A percentile compares a stretch with the other conserved stretches of the same genome.
Conservation (phyloP, 306 rosid genomes). For the Pterocarpus santalinus region DNA sequence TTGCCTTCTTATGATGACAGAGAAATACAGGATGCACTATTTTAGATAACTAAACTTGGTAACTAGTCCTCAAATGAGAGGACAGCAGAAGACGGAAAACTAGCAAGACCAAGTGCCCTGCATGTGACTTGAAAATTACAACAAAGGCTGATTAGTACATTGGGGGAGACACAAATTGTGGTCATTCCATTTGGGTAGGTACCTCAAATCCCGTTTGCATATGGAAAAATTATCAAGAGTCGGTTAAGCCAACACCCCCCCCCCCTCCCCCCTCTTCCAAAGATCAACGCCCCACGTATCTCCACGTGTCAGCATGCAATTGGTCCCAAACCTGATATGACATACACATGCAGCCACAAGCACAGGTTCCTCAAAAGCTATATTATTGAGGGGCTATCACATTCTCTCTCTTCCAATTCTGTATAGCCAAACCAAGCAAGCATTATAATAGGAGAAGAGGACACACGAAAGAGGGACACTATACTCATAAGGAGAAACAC, state of each 20-base stretch:
- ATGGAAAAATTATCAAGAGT: neutral
- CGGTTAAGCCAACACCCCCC: neutral
- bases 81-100: slow-evolving; percentile 52
- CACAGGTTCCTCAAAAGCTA: slow-evolving; percentile 60
- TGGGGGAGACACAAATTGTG: slow-evolving; percentile 37
- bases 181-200: slow-evolving; percentile 52
- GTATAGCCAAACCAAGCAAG: slow-evolving; percentile 51
- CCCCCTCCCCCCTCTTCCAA: neutral
- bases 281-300: slow-evolving; percentile 53
- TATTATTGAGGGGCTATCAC: slow-evolving; percentile 65
- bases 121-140: slow-evolving; percentile 57
- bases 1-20: slow-evolving; percentile 34
- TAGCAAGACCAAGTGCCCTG: slow-evolving; percentile 49
- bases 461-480: slow-evolving; percentile 19
- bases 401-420: slow-evolving; percentile 53
- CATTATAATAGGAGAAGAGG: slow-evolving; percentile 59
- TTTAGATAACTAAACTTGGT: slow-evolving; percentile 44
- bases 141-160: slow-evolving; percentile 36
- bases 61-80: slow-evolving; percentile 47
- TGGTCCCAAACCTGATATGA: slow-evolving; percentile 47
- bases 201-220: slow-evolving; percentile 48
- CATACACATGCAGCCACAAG: slow-evolving; percentile 64
- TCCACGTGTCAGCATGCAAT: slow-evolving; percentile 48
- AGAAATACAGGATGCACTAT: slow-evolving; percentile 23
- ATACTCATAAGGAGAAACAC: slow-evolving; percentile 40